Base-by-base conservation (phyloP, 2,329 filamentous ascomycete species). In the Rutstroemia sp. region DNA sequence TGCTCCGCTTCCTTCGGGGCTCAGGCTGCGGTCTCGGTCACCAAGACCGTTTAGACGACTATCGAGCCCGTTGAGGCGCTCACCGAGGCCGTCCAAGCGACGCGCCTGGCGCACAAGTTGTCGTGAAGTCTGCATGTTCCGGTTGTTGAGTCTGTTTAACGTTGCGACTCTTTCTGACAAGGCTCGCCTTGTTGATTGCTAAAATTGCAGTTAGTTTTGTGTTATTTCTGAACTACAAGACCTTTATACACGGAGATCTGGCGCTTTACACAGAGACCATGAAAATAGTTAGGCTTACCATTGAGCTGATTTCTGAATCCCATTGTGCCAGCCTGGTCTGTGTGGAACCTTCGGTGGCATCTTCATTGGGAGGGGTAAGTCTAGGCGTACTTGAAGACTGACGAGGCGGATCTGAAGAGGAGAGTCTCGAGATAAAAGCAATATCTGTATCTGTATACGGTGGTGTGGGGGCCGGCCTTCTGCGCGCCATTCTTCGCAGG, bases 1-100 rank as follows among this genome's bases (percentile, higher is more conserved):
- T 1, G 77, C 76, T 50, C 79, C 77, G 60, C 82, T 79, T 40
- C 75, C 77, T 54, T 73, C 86, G 8, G 87, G 86, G 67, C 86
- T 91, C n/a, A 89, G 73, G 70, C 90, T 95, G 63, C 90, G 83
- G 60, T 89, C 82, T 57, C 91, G 87, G 25, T 52, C 50, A 10
- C 50, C 50, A 21, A 52, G 50, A n/a, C 50, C 50, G 17, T 42
- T 42, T 9, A 42, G 39, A 42, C 16, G 39, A 42, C 16, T 42
- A 19, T 42, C 39, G 39, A 45, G 42, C 42, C 42, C 42, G 19
- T 19, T 45, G 12, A 45, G 42, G 7, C 19, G 42, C 21, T 45
- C 42, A 21, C 42, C 19, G 8, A 45, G 19, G 16, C 59, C 59
- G 51, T 61, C 55, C 7, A 57, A 36, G 5, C 46, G 40, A 23